Percentiles rank a stretch among this genome's conserved stretches.
Evolutionary conservation across 1,284 basidiomycete genomes (phyloP).

Genomic region (Cutaneotrichosporon daszewskae): DNA sequence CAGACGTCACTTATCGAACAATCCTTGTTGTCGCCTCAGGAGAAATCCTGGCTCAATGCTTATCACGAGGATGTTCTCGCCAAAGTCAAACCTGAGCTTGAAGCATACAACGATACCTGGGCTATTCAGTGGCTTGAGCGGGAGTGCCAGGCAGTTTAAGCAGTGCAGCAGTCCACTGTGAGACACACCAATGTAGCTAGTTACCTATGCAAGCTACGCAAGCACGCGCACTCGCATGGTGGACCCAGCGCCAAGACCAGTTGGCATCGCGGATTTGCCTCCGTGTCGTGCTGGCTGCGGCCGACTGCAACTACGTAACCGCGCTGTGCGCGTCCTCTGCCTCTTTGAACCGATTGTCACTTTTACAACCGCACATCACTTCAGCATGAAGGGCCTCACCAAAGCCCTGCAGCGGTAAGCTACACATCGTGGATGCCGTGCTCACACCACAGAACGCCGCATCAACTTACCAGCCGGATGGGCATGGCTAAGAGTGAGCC

Average conservation of each 20-base stretch:
- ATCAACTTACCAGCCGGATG: slow-evolving; percentile 73
- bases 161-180: too few species aligned
- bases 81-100: slow-evolving; percentile 71
- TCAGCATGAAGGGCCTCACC: slow-evolving; percentile 68
- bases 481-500: slow-evolving; percentile 84
- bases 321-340: too few species aligned
- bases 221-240: too few species aligned
- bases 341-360: too few species aligned
- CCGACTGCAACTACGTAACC: too few species aligned
- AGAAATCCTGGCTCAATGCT: slow-evolving; percentile 74
- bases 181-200: too few species aligned
- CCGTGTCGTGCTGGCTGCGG: too few species aligned
- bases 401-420: slow-evolving; percentile 71
- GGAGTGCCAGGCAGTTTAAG: slow-evolving; percentile 50
- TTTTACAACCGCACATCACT: too few species aligned
- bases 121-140: slow-evolving; percentile 74
- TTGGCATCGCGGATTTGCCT: too few species aligned
- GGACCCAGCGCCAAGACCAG: too few species aligned
- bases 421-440: neutral
- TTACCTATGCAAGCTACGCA: too few species aligned
- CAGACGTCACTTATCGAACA: slow-evolving; percentile 75
- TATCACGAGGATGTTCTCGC: slow-evolving; percentile 74
- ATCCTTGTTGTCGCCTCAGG: slow-evolving; percentile 59
- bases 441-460: slow-evolving; percentile 60
- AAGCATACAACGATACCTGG: slow-evolving; percentile 55